These are phyloP conservation scores for Trichothecium sympodiale DNA, from an alignment of 2,329 filamentous ascomycete genomes.

Conservation along the genomic window DNA sequence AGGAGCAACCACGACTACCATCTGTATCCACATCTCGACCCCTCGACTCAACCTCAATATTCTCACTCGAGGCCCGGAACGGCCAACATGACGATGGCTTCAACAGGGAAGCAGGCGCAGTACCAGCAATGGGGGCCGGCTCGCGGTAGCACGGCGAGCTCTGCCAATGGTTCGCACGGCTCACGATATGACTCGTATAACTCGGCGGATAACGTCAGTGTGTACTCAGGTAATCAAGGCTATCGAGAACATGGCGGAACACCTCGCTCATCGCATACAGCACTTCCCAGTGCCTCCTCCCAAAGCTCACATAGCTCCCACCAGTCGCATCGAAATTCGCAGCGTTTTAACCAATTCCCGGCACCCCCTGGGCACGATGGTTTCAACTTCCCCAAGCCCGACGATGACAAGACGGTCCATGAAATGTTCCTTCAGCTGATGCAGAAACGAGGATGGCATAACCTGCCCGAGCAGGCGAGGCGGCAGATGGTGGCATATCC, in stretches of 20 bases:
- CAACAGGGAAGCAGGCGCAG: conserved; percentile 59
- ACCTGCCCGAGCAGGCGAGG: conserved; percentile 85
- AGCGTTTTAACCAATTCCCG: conserved; percentile 44
- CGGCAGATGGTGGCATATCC: conserved; percentile 96
- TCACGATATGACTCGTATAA: conserved; percentile 55
- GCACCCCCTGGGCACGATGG: conserved; percentile 29
- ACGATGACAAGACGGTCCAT: conserved; percentile 75
- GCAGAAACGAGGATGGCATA: conserved; percentile 97
- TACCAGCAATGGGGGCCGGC: conserved; percentile 63
- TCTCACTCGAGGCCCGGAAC: conserved; percentile 44
- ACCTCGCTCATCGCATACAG: conserved; percentile 25
- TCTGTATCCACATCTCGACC: conserved; percentile 71
- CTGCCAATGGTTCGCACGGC: conserved; percentile 38
- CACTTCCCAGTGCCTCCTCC: conserved; percentile 43
- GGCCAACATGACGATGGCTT: conserved; percentile 59
- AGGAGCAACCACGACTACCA: conserved; percentile 71
- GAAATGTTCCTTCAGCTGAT: conserved; percentile 88
- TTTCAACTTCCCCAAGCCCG: conserved; percentile 58
- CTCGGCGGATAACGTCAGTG: conserved; percentile 41
- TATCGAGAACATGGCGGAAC: conserved; percentile 23
- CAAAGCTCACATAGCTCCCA: conserved; percentile 41
- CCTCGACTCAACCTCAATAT: conserved; percentile 42
- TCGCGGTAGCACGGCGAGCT: conserved; percentile 43
- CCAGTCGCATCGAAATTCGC: conserved; percentile 40
- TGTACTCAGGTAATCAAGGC: conserved; percentile 44